Evolutionary conservation across 83 land plant genomes (phyloP).

Genomic region (Picea engelmannii): DNA sequence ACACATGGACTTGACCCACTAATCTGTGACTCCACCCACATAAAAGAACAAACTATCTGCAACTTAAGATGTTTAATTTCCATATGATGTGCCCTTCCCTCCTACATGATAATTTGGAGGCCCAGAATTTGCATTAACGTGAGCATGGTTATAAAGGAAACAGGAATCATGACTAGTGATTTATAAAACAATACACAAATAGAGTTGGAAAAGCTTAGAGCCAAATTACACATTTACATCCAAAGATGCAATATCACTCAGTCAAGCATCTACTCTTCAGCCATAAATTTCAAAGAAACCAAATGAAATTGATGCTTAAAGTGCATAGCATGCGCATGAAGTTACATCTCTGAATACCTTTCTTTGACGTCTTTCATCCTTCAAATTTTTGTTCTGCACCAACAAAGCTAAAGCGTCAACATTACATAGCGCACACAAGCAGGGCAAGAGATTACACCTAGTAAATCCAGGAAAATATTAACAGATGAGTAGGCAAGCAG

Average conservation of each 20-base stretch:
- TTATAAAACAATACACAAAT: background rate
- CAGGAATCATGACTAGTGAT: background rate
- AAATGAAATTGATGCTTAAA: background rate
- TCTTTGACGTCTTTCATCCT: background rate
- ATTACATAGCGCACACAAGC: background rate
- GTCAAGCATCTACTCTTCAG: background rate
- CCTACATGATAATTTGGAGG: background rate
- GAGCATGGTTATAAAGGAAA: background rate
- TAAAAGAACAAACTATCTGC: background rate
- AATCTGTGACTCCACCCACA: too few species aligned
- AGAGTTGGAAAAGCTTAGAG: background rate
- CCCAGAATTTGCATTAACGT: background rate
- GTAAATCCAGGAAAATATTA: background rate
- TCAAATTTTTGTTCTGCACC: slow-evolving; percentile 11
- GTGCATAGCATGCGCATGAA: background rate
- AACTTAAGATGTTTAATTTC: background rate
- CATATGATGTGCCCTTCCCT: background rate
- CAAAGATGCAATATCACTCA: background rate
- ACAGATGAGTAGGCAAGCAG: background rate
- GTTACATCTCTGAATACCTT: slow-evolving; percentile 1
- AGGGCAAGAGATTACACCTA: background rate
- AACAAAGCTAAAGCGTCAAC: background rate
- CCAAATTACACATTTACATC: background rate
- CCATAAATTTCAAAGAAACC: background rate
- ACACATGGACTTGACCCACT: too few species aligned